Conservation (phyloP, 768 basidiomycete species). For the Mycena venus region DNA sequence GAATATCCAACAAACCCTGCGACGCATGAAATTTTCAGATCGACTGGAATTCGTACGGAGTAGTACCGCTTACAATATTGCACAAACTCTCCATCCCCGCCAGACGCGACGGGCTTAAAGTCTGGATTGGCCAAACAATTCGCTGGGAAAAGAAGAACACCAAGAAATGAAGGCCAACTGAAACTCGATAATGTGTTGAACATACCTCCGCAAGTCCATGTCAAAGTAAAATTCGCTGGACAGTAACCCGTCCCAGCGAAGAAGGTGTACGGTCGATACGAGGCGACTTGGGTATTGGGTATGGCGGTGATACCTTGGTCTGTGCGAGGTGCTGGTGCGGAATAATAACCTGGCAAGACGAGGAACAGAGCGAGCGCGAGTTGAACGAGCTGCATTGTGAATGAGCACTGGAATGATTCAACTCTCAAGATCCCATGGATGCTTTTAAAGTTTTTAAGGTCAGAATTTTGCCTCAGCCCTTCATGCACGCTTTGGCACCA, state of each 20-base stretch:
- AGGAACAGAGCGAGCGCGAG: neutral
- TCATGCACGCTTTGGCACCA: neutral
- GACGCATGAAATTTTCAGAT: neutral
- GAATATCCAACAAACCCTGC: slow-evolving; percentile 70
- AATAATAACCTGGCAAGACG: neutral
- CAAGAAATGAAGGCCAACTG: neutral
- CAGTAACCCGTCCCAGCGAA: slow-evolving; percentile 59
- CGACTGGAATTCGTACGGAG: neutral
- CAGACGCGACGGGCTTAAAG: slow-evolving; percentile 60
- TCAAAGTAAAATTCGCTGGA: slow-evolving; percentile 43
- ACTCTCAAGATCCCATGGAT: neutral
- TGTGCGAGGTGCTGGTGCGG: neutral
- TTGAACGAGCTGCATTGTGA: neutral
- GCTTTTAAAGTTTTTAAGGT: neutral
- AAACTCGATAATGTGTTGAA: neutral
- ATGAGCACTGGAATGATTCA: neutral
- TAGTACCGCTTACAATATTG: slow-evolving; percentile 52
- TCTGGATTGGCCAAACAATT: slow-evolving; percentile 57
- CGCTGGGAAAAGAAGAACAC: neutral
- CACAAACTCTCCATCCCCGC: slow-evolving; percentile 56
- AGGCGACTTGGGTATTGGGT: slow-evolving; percentile 45
- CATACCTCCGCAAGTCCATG: slow-evolving; percentile 59
- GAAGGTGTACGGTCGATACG: slow-evolving; percentile 51
- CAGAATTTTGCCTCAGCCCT: neutral
- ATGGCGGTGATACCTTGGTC: slow-evolving; percentile 35